Evolutionary conservation across 441 rosid species (phyloP).

Genomic region (Jatropha podagrica): DNA sequence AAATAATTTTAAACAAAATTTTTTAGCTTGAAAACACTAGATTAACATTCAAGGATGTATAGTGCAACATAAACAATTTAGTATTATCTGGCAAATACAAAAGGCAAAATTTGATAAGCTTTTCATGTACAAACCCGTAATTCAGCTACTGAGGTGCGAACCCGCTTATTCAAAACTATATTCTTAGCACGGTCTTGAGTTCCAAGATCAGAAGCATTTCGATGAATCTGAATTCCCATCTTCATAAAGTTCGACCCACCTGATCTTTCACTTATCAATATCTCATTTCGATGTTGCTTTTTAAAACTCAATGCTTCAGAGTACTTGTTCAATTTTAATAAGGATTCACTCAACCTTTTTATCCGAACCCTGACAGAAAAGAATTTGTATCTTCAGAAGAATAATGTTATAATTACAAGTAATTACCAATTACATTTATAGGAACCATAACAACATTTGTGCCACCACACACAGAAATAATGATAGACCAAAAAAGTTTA

Average conservation of each 20-base stretch:
- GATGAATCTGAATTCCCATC: slow-evolving; percentile 42
- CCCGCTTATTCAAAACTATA: slow-evolving; percentile 49
- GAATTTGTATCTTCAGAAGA: slow-evolving; percentile 23
- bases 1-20: neutral
- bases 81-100: slow-evolving; percentile 1
- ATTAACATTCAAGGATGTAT: neutral
- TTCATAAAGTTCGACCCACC: slow-evolving; percentile 40
- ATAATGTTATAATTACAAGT: neutral
- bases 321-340: slow-evolving; percentile 39
- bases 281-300: slow-evolving; percentile 50
- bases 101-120: slow-evolving; percentile 8
- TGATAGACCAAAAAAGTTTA: neutral
- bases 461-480: neutral
- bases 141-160: slow-evolving; percentile 54
- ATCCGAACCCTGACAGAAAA: slow-evolving; percentile 42
- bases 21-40: neutral
- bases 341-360: slow-evolving; percentile 40
- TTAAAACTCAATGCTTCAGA: slow-evolving; percentile 36
- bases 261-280: slow-evolving; percentile 40
- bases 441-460: neutral
- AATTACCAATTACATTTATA: neutral
- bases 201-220: slow-evolving; percentile 43
- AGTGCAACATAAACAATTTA: neutral
- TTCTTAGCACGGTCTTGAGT: slow-evolving; percentile 52
- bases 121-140: slow-evolving; percentile 45